phyloP scores from a whole-genome alignment of 768 basidiomycete genomes.

The Lentinula sp. region DNA sequence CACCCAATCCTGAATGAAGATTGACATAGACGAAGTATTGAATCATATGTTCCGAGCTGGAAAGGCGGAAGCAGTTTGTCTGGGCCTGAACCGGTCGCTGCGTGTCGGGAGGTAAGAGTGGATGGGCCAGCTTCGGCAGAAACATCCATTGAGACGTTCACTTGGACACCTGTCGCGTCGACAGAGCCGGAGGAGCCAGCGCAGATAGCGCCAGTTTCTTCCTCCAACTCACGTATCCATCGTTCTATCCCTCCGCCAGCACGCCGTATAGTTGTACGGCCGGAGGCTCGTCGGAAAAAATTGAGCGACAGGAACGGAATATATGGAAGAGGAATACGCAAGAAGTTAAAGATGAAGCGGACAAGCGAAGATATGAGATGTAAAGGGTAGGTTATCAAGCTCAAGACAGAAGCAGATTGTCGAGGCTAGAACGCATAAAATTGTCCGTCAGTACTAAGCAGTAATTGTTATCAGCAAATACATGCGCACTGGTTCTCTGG shows the following conservation, averaged over 20 bases:
- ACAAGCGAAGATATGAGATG: slow-evolving; percentile 53
- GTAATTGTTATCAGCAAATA: neutral
- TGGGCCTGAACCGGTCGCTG: slow-evolving; percentile 22
- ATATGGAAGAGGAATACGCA: slow-evolving; percentile 64
- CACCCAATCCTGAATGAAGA: slow-evolving; percentile 71
- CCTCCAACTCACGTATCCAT: slow-evolving; percentile 78
- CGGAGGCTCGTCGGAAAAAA: slow-evolving; percentile 32
- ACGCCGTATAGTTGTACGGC: slow-evolving; percentile 30
- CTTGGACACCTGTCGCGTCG: slow-evolving; percentile 22
- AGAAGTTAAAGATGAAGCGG: slow-evolving; percentile 57
- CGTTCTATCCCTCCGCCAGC: slow-evolving; percentile 58
- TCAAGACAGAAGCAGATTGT: slow-evolving; percentile 21
- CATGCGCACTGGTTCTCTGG: slow-evolving; percentile 9
- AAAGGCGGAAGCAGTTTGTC: slow-evolving; percentile 72
- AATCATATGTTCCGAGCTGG: slow-evolving; percentile 74
- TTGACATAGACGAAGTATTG: slow-evolving; percentile 64
- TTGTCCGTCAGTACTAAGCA: slow-evolving; percentile 10
- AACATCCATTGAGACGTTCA: slow-evolving; percentile 21
- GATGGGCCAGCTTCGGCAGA: slow-evolving; percentile 36
- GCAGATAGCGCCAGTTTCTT: slow-evolving; percentile 74
- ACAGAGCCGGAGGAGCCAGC: slow-evolving; percentile 30
- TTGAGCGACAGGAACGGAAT: slow-evolving; percentile 43
- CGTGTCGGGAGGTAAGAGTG: slow-evolving; percentile 29
- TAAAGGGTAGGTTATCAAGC: slow-evolving; percentile 54
- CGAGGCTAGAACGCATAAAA: slow-evolving; percentile 8